Base-by-base conservation (phyloP, 2,329 filamentous ascomycete species). In the Bertia moriformis region DNA sequence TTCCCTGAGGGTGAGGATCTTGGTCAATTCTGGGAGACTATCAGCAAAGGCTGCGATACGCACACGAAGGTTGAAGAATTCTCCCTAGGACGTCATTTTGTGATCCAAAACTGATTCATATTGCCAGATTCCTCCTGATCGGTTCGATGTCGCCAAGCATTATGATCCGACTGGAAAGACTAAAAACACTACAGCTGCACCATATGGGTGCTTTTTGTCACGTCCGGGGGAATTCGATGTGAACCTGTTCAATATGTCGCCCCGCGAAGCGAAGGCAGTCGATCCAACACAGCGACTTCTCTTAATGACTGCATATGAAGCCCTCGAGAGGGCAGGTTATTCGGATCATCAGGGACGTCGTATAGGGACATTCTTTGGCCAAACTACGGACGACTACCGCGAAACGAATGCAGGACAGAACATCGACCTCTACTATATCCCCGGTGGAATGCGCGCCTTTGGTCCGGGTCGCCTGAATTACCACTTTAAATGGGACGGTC, bases 221-320 rank as follows among this genome's bases (percentile, higher is more conserved):
- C 66, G 80, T 42, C 76, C 78, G 0, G 73, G 73, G 29, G 61
- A 74, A 17, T 83, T 83, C 44, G 78, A 83, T 44, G 71, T 75
- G 15, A 63, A 70, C 0, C 83, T 83, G 60, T 83, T 83, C 64
- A 80, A 79, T 51, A 81, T 83, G 65, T 82, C 77, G 39, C 77
- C 78, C 4, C 70, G 74, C 43, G 78, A 82, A 54, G 78, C 68
- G 32, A 68, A 19, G 32, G 43, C 51, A 46, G 78, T 74, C 3
- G 78, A 83, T 49, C 78, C 78, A 0, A 74, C 76, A 54, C 77
- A 79, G 49, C 65, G 78, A 44, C 56, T 82, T 13, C 71, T 74
- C 2, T 58, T 83, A 2, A 67, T 75, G 29, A 79, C 76, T 4
- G 74, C 75, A 0, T 83, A 82, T 41, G 78, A 83, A 46, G 77